These are phyloP conservation scores for Sugiyamaella pinicola DNA, from an alignment of 1,139 yeast genomes.

Conservation along the genomic window DNA sequence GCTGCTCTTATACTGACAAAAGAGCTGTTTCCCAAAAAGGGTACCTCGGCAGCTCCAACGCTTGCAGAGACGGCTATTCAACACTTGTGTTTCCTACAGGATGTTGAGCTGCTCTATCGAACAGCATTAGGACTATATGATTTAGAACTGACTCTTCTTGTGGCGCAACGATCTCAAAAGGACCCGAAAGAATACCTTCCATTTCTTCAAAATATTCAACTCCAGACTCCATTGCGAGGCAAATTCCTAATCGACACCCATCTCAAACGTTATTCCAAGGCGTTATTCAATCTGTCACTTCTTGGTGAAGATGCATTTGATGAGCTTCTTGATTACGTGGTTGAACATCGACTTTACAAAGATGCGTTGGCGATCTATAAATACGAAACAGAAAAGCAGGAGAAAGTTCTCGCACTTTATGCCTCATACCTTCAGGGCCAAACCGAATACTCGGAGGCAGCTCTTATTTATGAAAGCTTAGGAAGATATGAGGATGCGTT, in stretches of 20 bases:
- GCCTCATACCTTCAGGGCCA: conserved; percentile 64
- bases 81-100: conserved; percentile 88
- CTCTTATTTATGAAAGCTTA: conserved; percentile 71
- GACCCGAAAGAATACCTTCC: conserved; percentile 98
- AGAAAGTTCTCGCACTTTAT: conserved; percentile 57
- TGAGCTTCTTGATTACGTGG: conserved; percentile 71
- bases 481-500: conserved; percentile 61
- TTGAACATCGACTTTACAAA: conserved; percentile 71
- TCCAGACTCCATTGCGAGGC: conserved; percentile 65
- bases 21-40: conserved; percentile 27
- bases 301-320: conserved; percentile 51
- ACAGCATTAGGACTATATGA: conserved; percentile 84
- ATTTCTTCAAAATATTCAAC: conserved; percentile 77
- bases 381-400: conserved; percentile 55
- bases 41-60: conserved; percentile 33
- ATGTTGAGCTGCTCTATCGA: conserved; percentile 77
- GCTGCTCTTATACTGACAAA: conserved; percentile 72
- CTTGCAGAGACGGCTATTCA: conserved; percentile 59
- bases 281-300: conserved; percentile 65
- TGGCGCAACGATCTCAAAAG: conserved; percentile 95
- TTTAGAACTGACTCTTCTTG: conserved; percentile 71
- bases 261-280: conserved; percentile 66
- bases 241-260: conserved; percentile 79
- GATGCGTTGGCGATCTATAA: conserved; percentile 65
- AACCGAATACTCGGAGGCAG: conserved; percentile 64